Evolutionary conservation across 441 rosid species (phyloP).

Genomic region (Pelargonium australe): DNA sequence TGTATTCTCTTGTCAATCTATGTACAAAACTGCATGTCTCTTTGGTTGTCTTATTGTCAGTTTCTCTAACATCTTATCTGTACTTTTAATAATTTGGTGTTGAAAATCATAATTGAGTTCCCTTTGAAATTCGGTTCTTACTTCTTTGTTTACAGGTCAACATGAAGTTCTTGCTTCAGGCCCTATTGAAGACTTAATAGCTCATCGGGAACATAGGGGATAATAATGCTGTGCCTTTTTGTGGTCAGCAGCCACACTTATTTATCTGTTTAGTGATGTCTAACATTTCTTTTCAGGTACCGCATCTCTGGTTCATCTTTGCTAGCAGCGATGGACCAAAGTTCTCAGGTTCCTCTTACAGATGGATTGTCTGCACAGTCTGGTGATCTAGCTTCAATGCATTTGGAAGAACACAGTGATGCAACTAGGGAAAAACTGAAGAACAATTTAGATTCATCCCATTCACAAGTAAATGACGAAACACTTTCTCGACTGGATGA

Average conservation of each 20-base stretch:
- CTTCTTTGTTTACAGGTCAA: constrained; percentile 50
- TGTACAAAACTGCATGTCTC: neutral
- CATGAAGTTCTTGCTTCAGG: constrained; percentile 99
- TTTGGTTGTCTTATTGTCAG: neutral
- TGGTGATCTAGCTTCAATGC: constrained; percentile 34
- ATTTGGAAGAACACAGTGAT: constrained; percentile 59
- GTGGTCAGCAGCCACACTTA: constrained; percentile 12
- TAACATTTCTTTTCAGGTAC: constrained; percentile 52
- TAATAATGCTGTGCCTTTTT: constrained; percentile 12
- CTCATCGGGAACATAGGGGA: constrained; percentile 99
- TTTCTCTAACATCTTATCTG: neutral
- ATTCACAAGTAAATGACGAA: constrained; percentile 58
- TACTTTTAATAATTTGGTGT: neutral
- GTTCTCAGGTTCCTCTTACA: constrained; percentile 73
- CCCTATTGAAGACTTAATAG: constrained; percentile 97
- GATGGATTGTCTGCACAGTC: constrained; percentile 54
- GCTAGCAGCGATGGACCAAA: constrained; percentile 97
- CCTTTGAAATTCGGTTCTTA: neutral
- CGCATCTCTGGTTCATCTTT: constrained; percentile 96
- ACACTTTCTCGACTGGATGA: constrained; percentile 69
- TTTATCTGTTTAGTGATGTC: constrained; percentile 19
- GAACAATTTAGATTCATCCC: constrained; percentile 38
- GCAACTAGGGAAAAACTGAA: constrained; percentile 37
- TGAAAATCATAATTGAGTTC: constrained; percentile 4
- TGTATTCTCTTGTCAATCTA: neutral